Conservation (phyloP, 306 rosid genomes). For the Pueraria montana region DNA sequence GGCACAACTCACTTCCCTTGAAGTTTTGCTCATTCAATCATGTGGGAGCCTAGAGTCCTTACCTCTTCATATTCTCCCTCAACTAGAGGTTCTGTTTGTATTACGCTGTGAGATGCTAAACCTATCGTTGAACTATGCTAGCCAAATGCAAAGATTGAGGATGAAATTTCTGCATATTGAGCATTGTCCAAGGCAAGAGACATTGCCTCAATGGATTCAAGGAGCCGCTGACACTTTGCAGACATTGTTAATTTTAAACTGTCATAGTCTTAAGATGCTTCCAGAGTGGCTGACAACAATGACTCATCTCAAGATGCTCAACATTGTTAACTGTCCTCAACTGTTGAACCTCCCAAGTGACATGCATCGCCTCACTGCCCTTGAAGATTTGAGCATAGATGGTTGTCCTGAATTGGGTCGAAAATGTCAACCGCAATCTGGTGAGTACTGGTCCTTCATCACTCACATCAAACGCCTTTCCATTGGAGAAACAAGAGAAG, state of each 20-base stretch:
- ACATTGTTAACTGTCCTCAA: too few species aligned
- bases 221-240: not conserved
- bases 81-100: not conserved
- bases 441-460: not conserved
- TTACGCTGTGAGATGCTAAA: not conserved
- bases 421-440: not conserved
- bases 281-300: not conserved
- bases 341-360: too few species aligned
- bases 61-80: too few species aligned
- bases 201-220: conserved; percentile 32
- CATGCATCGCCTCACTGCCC: too few species aligned
- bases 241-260: not conserved
- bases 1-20: too few species aligned
- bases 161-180: not conserved
- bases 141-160: not conserved
- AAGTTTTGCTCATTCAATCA: too few species aligned
- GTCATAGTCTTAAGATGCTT: conserved; percentile 11
- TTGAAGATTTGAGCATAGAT: not conserved
- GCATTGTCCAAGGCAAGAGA: not conserved
- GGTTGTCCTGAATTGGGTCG: conserved; percentile 19
- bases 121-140: not conserved
- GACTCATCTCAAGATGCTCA: not conserved
- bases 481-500: not conserved
- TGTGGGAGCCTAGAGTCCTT: too few species aligned
- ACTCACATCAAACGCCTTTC: not conserved